Evolutionary conservation across 352 stramenopile genomes (phyloP), one percentile per base, ranked within the genome.

Genomic region (Phytopythium chamaehyphon): DNA sequence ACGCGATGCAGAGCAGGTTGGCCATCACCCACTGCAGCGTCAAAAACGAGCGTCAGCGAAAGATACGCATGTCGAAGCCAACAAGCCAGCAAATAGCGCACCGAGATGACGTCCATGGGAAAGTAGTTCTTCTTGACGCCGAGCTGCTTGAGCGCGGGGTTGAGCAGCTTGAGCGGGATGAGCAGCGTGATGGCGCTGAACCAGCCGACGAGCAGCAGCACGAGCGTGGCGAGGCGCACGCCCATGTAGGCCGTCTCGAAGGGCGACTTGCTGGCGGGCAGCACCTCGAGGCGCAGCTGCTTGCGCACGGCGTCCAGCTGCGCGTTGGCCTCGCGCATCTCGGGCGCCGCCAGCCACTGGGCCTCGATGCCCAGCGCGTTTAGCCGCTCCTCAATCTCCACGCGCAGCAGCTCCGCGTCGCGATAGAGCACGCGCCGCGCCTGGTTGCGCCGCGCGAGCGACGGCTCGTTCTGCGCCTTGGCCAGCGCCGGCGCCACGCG

Each of bases 381-480:
- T 57, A 92, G 68, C 22, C 78, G 66, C 61, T 90, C 83, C 47
- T 93, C 80, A 37, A 93, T 64, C 51, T 93, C 83, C 18, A 93
- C 62, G 52, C 77, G 83, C 45, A 93, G 59, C 24, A 89, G 57
- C 55, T 93, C 83, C 56, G 60, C 76, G 53, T 90, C 79, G 40
- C 68, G 63, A 53, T 93, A 89, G 14, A 90, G 70, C 54, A 81
- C 67, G 56, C 79, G 76, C 18, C 68, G 67, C 40, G 61, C 64
- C 59, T 90, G 80, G 62, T 93, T 93, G 57, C 80, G 78, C 57
- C 76, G 76, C n/a, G 83, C 70, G 23, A 90, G 59, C 53, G 82
- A 75, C 15, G 52, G 50, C 8, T 76, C 59, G 40, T 61, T 51
- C 22, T 59, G 37, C 11, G 67, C 71, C 22, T 83, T 50, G 44